Evolutionary conservation across 306 rosid species (phyloP).

Genomic region (Luffa aegyptiaca): DNA sequence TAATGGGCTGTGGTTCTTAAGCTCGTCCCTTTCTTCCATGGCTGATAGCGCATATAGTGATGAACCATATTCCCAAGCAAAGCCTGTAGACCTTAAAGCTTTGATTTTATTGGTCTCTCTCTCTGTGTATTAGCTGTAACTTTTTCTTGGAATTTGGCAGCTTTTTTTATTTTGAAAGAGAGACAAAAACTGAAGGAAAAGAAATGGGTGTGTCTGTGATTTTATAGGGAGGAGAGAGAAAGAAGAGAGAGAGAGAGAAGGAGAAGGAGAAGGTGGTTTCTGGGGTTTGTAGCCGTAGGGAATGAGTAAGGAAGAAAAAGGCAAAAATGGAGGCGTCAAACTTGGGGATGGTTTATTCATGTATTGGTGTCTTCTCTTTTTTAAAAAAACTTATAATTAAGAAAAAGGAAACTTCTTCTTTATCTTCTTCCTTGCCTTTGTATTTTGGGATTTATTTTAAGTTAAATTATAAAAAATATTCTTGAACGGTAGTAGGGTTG

Average conservation of each 20-base stretch:
- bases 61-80: constrained; percentile 38
- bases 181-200: not conserved
- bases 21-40: constrained; percentile 4
- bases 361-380: too few relatives aligned
- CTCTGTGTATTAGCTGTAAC: not conserved
- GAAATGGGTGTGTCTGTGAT: not conserved
- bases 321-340: constrained; percentile 13
- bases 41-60: constrained; percentile 33
- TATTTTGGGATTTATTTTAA: too few relatives aligned
- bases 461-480: too few relatives aligned
- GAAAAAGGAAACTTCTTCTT: too few relatives aligned
- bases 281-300: not conserved
- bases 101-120: not conserved
- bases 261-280: not conserved
- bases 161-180: not conserved
- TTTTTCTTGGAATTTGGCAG: not conserved
- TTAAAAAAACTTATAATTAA: too few relatives aligned
- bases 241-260: not conserved
- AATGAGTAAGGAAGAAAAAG: not conserved
- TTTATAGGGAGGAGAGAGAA: not conserved
- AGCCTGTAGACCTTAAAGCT: too few relatives aligned
- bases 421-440: too few relatives aligned
- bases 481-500: too few relatives aligned
- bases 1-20: not conserved
- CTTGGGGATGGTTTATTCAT: not conserved